phyloP scores from a whole-genome alignment of 2,329 filamentous ascomycete species.

The Fonsecaea pugnacius region DNA sequence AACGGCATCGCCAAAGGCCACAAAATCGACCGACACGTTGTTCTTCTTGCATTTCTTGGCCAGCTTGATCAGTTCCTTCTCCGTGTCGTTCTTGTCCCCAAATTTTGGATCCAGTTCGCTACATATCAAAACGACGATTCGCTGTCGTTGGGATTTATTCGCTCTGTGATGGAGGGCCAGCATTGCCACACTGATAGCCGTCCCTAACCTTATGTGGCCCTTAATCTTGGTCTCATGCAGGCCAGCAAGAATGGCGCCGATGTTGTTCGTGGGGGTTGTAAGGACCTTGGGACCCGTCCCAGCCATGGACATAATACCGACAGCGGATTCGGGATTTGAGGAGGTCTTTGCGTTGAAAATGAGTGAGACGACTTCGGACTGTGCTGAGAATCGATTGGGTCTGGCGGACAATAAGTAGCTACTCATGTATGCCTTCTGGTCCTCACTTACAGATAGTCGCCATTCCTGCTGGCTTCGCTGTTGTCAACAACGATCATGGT shows the following conservation, averaged over 20 bases:
- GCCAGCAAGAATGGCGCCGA: constrained; percentile 91
- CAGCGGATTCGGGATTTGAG: constrained; percentile 93
- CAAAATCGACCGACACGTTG: constrained; percentile 89
- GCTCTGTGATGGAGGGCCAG: constrained; percentile 96
- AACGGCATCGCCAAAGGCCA: constrained; percentile 84
- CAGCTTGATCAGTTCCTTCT: constrained; percentile 84
- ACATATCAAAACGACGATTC: constrained; percentile 96
- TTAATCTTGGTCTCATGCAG: constrained; percentile 93
- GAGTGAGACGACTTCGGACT: constrained; percentile 91
- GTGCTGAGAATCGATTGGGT: constrained; percentile 93
- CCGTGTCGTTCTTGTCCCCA: constrained; percentile 66
- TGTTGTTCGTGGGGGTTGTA: constrained; percentile 93
- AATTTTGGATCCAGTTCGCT: constrained; percentile 67
- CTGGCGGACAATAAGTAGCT: constrained; percentile 50
- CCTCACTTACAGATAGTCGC: constrained; percentile 71
- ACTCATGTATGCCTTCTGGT: not conserved
- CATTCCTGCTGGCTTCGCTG: constrained; percentile 97
- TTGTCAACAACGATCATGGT: constrained; percentile 99
- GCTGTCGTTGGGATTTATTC: constrained; percentile 95
- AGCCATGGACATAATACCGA: constrained; percentile 98
- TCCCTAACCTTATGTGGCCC: constrained; percentile 84
- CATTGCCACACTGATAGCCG: constrained; percentile 89
- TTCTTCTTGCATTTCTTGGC: constrained; percentile 99
- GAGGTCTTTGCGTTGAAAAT: constrained; percentile 95
- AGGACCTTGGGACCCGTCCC: constrained; percentile 96